Evolutionary conservation across 768 basidiomycete genomes (phyloP), one percentile per base, ranked within the genome.

Genomic region (Astraeus odoratus): DNA sequence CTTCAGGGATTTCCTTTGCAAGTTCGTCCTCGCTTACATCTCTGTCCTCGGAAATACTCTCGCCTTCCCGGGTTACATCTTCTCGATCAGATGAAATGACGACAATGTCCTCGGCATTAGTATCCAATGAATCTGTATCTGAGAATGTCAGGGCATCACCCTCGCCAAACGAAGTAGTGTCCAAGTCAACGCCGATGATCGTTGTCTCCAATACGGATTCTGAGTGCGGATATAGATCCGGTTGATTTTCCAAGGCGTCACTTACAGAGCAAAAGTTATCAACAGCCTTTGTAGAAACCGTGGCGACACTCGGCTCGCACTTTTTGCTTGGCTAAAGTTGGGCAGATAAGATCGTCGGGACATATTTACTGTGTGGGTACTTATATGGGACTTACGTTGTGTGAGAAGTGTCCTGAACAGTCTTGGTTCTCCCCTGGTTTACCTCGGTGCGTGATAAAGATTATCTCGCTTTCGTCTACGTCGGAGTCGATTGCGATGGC

Each of bases 401-500:
- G 5, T 31, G 30, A 31, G 12, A 31, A n/a, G 8, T 8, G 8
- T n/a, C 20, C 39, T 26, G 27, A 40, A 40, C 39, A 7, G 20
- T 23, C 13, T 8, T 16, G 16, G 7, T 40, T 23, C 15, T 23
- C 27, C 15, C 12, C n/a, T 8, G n/a, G 20, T 36, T 36, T 6
- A 18, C 3, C 8, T 12, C 3, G n/a, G n/a, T n/a, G 30, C 12
- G 30, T 31, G n/a, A 27, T 35, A 27, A 36, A 34, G 18, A 44
- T 43, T 15, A 26, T 27, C 1, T 34, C 18, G 18, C 24, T 18
- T 1, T 31, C 20, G 41, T 48, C 52, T 34, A 62, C 47, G 27
- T 58, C 58, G 23, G 49, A 52, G 43, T 56, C 48, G 38, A 56
- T 47, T 41, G 51, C 5, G 26, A 63, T 60, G 37, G 54, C 61